Base-by-base conservation (phyloP, 1,139 yeast species). In the Geotrichum fermentans region DNA sequence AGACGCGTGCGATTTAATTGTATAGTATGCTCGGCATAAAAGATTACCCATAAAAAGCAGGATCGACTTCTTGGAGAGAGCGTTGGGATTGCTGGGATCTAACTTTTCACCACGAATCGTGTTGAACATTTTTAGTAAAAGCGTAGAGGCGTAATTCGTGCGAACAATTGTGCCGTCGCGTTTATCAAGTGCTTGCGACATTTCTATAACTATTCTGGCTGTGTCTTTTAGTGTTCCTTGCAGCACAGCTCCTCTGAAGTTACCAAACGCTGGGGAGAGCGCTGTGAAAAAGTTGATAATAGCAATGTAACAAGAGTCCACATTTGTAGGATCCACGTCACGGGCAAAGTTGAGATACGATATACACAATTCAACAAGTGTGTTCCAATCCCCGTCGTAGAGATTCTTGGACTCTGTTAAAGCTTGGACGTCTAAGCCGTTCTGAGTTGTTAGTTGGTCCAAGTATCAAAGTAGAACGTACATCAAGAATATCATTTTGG, bases 11-110 rank as follows among this genome's bases (percentile, higher is more conserved):
- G 80, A 82, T 41, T 73, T 77, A 35, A 83, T 73, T 47, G 68
- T 70, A 63, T 82, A 82, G 62, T 86, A 86, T 1, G 80, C 69
- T 53, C 75, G 72, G 62, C 92, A 84, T 39, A 85, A 66, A 46
- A 73, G 70, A 22, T 74, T 74, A 3, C 86, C 82, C 11, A 83
- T 70, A 55, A 72, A 75, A 35, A 83, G 60, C 32, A 84, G 70
- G 24, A 82, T 70, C 13, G 73, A 66, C 45, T 76, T 76, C 56
- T 82, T 82, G 40, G 63, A 51, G 18, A 56, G 46, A 13, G 47
- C 41, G 6, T 49, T 40, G 17, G 52, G 47, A 58, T 7, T 58
- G 47, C 42, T 57, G 57, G 38, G 58, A 58, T 26, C 61, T 51
- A 73, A 72, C 48, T 73, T 66, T 57, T 81, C 86, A 10, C 79